These are phyloP conservation scores for Aspergillus fructus DNA, from an alignment of 2,329 filamentous ascomycete genomes.

Conservation along the genomic window DNA sequence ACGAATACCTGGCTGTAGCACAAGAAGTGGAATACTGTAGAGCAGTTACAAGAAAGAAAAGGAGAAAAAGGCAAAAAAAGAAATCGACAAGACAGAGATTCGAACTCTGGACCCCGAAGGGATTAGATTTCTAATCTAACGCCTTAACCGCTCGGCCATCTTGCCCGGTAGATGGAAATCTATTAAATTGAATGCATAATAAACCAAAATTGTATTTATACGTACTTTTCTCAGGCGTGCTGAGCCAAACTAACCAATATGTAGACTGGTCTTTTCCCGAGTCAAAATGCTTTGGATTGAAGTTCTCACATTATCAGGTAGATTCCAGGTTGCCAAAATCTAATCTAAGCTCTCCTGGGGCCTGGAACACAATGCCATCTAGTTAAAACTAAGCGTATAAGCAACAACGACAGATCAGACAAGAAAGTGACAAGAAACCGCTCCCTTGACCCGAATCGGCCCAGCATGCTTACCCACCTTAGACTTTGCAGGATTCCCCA, in stretches of 20 bases:
- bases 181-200: not conserved
- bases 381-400: not conserved
- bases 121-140: constrained; percentile 17
- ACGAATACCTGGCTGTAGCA: too few relatives aligned
- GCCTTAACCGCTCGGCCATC: constrained; percentile 15
- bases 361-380: not conserved
- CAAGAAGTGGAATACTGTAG: too few relatives aligned
- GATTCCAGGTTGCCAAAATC: too few relatives aligned
- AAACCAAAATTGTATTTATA: not conserved
- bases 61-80: not conserved
- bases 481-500: not conserved
- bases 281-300: too few relatives aligned
- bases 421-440: not conserved
- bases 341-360: too few relatives aligned
- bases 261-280: too few relatives aligned
- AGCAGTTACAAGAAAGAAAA: too few relatives aligned
- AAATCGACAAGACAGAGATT: constrained; percentile 15
- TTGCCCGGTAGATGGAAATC: constrained; percentile 7
- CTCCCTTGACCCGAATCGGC: not conserved
- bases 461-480: not conserved
- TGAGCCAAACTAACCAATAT: too few relatives aligned
- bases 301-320: too few relatives aligned
- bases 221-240: not conserved
- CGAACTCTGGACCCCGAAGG: constrained; percentile 16
- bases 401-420: not conserved